Base-by-base conservation (phyloP, 2,329 filamentous ascomycete genomes). In the Nannizziopsis barbatae region DNA sequence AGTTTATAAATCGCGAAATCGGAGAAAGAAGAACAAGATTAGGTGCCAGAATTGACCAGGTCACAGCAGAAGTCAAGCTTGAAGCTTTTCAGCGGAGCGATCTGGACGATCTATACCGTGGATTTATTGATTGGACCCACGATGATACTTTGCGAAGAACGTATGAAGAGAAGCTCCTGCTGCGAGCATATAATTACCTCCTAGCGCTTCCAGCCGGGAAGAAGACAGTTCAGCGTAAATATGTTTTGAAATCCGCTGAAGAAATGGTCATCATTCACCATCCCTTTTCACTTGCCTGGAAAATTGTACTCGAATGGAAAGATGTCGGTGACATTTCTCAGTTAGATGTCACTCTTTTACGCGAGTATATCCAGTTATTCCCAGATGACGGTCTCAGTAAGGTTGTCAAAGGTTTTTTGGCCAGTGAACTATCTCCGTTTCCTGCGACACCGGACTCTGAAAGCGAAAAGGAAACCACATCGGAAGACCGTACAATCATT, bases 201-300 rank as follows among this genome's bases (percentile, higher is more conserved):
- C 65, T 83, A 7, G 81, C 85, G 22, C 72, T 86, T 12, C 77
- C 82, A 2, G 52, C 73, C 1, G 79, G 81, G 2, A 71, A 80
- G 50, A 96, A 96, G 65, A 61, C 68, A 1, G 66, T 72, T 14
- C 88, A 93, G 63, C 77, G 85, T 20, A 71, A 79, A 32, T 81
- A 84, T 54, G 83, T 95, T 0, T 68, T 84, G 58, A 82, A 84
- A 51, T 71, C 92, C 45, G 88, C 90, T 0, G 80, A 82, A 53
- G 92, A 90, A 52, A 95, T 98, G 85, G 90, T 98, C 52, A 85
- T 95, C 51, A 92, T 98, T 62, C 89, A 90, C 58, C 88, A 96
- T 57, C 86, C 87, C 0, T 95, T 83, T 66, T 79, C 83, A 54
- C 74, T 93, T 12, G 92, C 92, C 0, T 98, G 93, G 93, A 83